Percentiles rank a stretch among this genome's conserved stretches.
phyloP scores from a whole-genome alignment of 768 basidiomycete species.

The Russula virescens region DNA sequence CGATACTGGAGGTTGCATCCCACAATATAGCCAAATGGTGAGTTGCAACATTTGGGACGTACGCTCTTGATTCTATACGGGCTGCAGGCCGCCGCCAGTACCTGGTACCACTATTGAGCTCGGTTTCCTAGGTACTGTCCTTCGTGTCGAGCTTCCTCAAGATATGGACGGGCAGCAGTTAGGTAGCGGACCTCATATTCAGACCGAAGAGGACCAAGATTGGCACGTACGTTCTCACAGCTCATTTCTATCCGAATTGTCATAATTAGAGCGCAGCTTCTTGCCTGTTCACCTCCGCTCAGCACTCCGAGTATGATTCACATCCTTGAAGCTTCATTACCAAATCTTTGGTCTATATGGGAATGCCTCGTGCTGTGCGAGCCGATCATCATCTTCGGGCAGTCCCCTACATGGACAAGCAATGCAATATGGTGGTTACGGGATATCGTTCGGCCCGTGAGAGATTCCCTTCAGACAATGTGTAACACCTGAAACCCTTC shows the following conservation, averaged over 20 bases:
- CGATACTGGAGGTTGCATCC: slow-evolving; percentile 83
- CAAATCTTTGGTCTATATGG: slow-evolving; percentile 83
- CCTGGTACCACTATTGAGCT: slow-evolving; percentile 67
- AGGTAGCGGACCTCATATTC: slow-evolving; percentile 38
- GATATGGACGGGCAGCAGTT: slow-evolving; percentile 69
- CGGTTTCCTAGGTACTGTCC: slow-evolving; percentile 74
- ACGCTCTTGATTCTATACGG: slow-evolving; percentile 26
- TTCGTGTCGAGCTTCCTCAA: slow-evolving; percentile 68
- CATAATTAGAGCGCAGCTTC: slow-evolving; percentile 40
- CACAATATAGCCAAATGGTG: slow-evolving; percentile 84
- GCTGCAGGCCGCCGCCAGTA: slow-evolving; percentile 70
- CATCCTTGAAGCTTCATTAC: slow-evolving; percentile 57
- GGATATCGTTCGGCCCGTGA: slow-evolving; percentile 78
- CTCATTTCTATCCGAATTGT: not conserved
- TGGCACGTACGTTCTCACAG: slow-evolving; percentile 13
- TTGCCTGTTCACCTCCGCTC: slow-evolving; percentile 54
- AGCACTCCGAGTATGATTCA: slow-evolving; percentile 51
- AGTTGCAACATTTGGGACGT: slow-evolving; percentile 24
- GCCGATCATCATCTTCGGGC: slow-evolving; percentile 78
- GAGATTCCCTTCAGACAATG: slow-evolving; percentile 22
- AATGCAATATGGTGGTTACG: slow-evolving; percentile 91
- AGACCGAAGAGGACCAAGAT: slow-evolving; percentile 19
- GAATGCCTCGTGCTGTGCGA: slow-evolving; percentile 90
- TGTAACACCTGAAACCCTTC: not conserved
- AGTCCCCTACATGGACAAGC: slow-evolving; percentile 75